Evolutionary conservation across 1,284 basidiomycete genomes (phyloP).

Genomic region (Sporisorium exsertum): DNA sequence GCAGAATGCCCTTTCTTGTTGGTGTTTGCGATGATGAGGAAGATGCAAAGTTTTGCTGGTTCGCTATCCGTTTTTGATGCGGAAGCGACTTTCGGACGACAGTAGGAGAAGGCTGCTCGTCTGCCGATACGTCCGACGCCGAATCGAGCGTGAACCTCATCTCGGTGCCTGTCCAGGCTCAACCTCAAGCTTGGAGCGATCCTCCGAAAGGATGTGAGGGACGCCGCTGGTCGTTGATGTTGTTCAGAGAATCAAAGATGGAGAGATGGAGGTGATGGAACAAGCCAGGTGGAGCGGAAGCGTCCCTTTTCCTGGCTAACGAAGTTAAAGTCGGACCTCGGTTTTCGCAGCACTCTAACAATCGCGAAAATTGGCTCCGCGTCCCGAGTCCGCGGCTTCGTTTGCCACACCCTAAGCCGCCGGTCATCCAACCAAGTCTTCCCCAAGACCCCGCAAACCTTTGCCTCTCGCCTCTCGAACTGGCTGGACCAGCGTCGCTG

Average conservation of each 20-base stretch:
- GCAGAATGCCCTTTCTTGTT: slow-evolving; percentile 35
- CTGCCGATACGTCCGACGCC: slow-evolving; percentile 34
- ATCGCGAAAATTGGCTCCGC: not conserved
- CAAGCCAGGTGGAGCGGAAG: not conserved
- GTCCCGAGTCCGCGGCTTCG: not conserved
- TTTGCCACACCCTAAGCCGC: slow-evolving; percentile 13
- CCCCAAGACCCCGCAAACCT: not conserved
- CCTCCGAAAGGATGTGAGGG: not conserved
- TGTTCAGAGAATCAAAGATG: not conserved
- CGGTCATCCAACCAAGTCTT: slow-evolving; percentile 13
- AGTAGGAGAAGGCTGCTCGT: slow-evolving; percentile 26
- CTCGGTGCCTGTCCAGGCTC: not conserved
- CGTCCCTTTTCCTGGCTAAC: not conserved
- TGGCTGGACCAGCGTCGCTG: not conserved
- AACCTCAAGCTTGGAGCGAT: not conserved
- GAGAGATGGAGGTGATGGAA: not conserved
- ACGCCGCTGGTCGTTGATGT: not conserved
- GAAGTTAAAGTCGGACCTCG: not conserved
- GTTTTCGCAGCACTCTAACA: not conserved
- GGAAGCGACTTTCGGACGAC: slow-evolving; percentile 33
- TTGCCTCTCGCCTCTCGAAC: not conserved
- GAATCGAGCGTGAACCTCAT: slow-evolving; percentile 47
- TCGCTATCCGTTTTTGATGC: slow-evolving; percentile 6
- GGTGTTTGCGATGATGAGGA: slow-evolving; percentile 25
- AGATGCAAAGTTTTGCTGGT: slow-evolving; percentile 29